Evolutionary conservation across 768 basidiomycete species (phyloP), one percentile per base, ranked within the genome.

Genomic region (Lepiota venenata): DNA sequence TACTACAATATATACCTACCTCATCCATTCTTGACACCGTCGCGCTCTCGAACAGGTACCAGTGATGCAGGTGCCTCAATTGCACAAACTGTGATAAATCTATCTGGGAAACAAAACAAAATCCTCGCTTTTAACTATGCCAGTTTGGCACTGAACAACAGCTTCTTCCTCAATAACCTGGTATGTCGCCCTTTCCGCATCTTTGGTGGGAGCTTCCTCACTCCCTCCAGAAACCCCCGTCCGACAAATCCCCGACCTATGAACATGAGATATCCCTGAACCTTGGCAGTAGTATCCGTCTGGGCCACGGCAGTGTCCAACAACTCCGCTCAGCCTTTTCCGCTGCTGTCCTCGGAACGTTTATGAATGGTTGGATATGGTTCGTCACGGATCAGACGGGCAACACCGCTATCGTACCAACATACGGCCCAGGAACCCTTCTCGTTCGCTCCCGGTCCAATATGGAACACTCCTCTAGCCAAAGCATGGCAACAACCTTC

Each of bases 121-220:
- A 78, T 83, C 1, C 70, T 95, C 49, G 82, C 83, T 21, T 98
- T 94, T 71, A 96, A 91, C 70, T 93, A 95, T 64, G 93, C 95
- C 3, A 88, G 88, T 58, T 81, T 92, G 44, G 91, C 96, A 4
- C 74, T 98, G 57, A 99, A 98, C 73, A 98, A 97, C 69, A 85
- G 85, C 61, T 98, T 92, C 80, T 98, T 98, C 78, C 79, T 99
- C 25, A 81, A 91, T 60, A 78, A 77, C 54, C 77, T 99, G 37
- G 96, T 98, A 67, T 48, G 93, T 78, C 18, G 47, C 52, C 18
- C 29, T 57, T 40, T 35, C 57, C 50, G n/a, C 32, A 40, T 49
- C 15, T n/a, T 32, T 5, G n/a, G 22, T 45, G 38, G 18, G 21
- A 22, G 12, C 36, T 48, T 61, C 21, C 57, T 48, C 18, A 41